Percentiles rank a stretch among this genome's conserved stretches.
phyloP scores from a whole-genome alignment of 257 asterid genomes.

The Gardenia jasminoides region DNA sequence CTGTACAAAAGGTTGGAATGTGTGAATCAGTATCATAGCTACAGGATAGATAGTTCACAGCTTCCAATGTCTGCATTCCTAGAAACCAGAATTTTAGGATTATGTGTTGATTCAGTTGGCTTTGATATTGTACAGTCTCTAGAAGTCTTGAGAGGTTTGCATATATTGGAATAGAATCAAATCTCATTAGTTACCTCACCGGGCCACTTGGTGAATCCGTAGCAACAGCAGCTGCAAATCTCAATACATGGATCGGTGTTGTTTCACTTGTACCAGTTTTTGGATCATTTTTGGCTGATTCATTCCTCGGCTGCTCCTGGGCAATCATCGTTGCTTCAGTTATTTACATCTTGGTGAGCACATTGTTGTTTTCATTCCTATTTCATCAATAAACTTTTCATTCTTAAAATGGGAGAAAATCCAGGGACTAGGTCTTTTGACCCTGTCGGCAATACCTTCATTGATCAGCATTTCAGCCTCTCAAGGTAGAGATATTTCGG shows the following conservation, averaged over 20 bases:
- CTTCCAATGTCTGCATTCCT: no score
- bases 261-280: neutral
- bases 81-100: no score
- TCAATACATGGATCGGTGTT: neutral
- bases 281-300: neutral
- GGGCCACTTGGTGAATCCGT: no score
- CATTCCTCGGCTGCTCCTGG: neutral
- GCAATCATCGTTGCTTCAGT: neutral
- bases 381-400: no score
- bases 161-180: no score
- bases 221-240: neutral
- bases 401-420: no score
- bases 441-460: slow-evolving; percentile 27
- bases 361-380: no score
- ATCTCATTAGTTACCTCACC: no score
- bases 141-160: slow-evolving; percentile 29
- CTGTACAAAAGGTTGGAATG: no score
- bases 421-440: slow-evolving; percentile 35
- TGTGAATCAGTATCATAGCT: no score
- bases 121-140: neutral
- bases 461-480: neutral
- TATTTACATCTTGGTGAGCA: neutral
- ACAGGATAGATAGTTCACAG: no score
- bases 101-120: no score
- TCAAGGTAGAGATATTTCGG: neutral